phyloP scores from a whole-genome alignment of 2,329 filamentous ascomycete genomes.

The Phialocephala sp. region DNA sequence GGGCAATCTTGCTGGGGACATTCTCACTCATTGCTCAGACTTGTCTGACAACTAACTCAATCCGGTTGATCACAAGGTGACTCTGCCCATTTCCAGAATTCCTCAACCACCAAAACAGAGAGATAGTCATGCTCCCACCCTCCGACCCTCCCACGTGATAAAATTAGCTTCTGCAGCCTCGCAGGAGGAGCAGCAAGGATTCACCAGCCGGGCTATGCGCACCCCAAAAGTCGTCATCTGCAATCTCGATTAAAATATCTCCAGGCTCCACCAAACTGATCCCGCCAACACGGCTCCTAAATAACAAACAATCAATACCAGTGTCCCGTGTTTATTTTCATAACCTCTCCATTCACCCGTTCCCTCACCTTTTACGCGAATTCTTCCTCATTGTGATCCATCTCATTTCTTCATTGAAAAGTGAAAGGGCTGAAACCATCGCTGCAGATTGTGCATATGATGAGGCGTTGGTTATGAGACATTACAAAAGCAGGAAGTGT shows the following conservation, averaged over 20 bases:
- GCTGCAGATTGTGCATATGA: conserved; percentile 14
- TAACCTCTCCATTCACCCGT: conserved; percentile 6
- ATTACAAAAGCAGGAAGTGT: conserved; percentile 22
- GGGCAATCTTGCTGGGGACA: background rate
- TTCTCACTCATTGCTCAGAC: background rate
- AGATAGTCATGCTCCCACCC: background rate
- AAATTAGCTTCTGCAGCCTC: conserved; percentile 17
- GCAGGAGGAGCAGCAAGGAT: background rate
- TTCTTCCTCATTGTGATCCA: background rate
- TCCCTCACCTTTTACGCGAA: background rate
- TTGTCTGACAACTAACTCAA: background rate
- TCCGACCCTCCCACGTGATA: conserved; percentile 15
- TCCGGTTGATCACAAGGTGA: background rate
- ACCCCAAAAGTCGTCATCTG: conserved; percentile 19
- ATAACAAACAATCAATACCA: background rate
- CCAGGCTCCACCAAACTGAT: conserved; percentile 6
- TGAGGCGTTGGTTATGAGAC: conserved; percentile 30
- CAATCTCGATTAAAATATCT: conserved; percentile 23
- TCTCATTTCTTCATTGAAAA: background rate
- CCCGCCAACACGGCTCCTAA: conserved; percentile 18
- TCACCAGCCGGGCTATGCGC: conserved; percentile 17
- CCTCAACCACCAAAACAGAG: background rate
- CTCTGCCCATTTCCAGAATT: background rate
- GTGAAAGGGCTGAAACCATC: background rate
- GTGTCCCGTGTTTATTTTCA: conserved; percentile 18